A percentile compares a stretch with the other conserved stretches of the same genome.
Evolutionary conservation across 1,139 yeast species (phyloP).

Genomic region (Magnusiomyces sp.): DNA sequence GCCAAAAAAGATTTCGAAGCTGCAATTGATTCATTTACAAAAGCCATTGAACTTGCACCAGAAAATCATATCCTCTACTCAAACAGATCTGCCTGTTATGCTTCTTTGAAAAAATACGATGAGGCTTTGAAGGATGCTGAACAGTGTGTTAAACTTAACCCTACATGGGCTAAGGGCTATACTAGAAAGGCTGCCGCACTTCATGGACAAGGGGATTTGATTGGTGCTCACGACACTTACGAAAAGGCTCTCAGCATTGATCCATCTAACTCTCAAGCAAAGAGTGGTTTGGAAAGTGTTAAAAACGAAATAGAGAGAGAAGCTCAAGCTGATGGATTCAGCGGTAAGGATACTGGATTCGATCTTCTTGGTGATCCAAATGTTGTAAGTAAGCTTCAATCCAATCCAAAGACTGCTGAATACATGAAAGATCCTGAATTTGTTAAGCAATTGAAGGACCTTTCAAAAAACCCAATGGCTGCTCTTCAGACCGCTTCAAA

Average conservation of each 20-base stretch:
- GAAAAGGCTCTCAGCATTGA: constrained; percentile 79
- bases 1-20: constrained; percentile 73
- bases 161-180: constrained; percentile 90
- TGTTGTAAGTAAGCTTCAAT: constrained; percentile 62
- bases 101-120: constrained; percentile 65
- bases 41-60: constrained; percentile 76
- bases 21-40: constrained; percentile 73
- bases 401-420: constrained; percentile 81
- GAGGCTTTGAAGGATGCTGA: constrained; percentile 79
- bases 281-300: constrained; percentile 69
- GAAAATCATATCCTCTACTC: constrained; percentile 75
- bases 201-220: constrained; percentile 71
- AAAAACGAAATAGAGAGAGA: constrained; percentile 43
- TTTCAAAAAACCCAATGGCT: constrained; percentile 69
- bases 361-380: constrained; percentile 75
- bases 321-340: constrained; percentile 35
- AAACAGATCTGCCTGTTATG: constrained; percentile 88
- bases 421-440: constrained; percentile 82
- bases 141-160: constrained; percentile 69
- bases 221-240: constrained; percentile 49
- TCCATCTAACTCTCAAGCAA: constrained; percentile 75
- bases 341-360: constrained; percentile 71
- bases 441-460: constrained; percentile 57
- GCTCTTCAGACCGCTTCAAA: constrained; percentile 48
- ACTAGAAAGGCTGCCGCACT: constrained; percentile 91